phyloP scores from a whole-genome alignment of 257 asterid species.

The Handroanthus guayacan region DNA sequence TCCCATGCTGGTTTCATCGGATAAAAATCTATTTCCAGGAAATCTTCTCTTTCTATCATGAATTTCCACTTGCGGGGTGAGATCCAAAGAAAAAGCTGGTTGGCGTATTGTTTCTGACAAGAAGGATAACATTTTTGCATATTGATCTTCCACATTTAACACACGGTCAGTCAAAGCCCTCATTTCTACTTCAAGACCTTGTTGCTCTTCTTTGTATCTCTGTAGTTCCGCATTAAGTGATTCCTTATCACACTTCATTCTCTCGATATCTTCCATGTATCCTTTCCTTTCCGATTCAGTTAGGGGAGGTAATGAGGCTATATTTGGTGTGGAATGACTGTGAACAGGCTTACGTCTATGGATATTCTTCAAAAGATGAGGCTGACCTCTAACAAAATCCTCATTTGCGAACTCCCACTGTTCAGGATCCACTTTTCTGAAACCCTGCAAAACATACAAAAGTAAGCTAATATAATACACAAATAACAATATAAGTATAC shows the following conservation, averaged over 20 bases:
- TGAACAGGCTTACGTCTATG: constrained; percentile 93
- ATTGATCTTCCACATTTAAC: constrained; percentile 53
- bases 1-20: constrained; percentile 48
- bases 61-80: constrained; percentile 49
- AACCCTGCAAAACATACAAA: constrained; percentile 62
- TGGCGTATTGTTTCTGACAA: constrained; percentile 52
- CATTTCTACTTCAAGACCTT: constrained; percentile 55
- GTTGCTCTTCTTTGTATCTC: constrained; percentile 59
- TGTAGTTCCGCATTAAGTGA: constrained; percentile 57
- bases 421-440: constrained; percentile 89
- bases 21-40: constrained; percentile 54
- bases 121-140: constrained; percentile 60
- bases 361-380: constrained; percentile 79
- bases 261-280: constrained; percentile 68
- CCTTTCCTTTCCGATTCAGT: constrained; percentile 71
- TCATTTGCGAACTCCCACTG: constrained; percentile 94
- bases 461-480: constrained; percentile 5
- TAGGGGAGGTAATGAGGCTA: constrained; percentile 51
- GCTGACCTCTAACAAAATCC: constrained; percentile 75
- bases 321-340: constrained; percentile 76
- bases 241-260: constrained; percentile 63
- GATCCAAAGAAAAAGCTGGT: constrained; percentile 51
- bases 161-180: constrained; percentile 53
- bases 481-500: not conserved
- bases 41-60: constrained; percentile 74